A percentile compares a stretch with the other conserved stretches of the same genome.
Evolutionary conservation across 495 filamentous ascomycete species (phyloP).

Genomic region (Neurospora intermedia): DNA sequence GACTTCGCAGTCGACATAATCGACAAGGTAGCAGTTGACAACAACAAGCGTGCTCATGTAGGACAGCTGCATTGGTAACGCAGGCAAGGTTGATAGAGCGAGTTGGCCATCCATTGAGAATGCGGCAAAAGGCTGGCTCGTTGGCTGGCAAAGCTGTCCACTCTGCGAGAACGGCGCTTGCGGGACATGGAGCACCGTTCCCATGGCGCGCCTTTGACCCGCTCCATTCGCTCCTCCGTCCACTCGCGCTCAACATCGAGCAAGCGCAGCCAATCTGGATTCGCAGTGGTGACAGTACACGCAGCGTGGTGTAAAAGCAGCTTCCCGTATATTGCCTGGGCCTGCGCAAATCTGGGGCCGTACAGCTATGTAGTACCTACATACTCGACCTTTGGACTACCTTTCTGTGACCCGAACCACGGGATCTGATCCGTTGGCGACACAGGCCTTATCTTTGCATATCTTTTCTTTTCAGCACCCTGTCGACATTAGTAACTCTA

Average conservation of each 20-base stretch:
- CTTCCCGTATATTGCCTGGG: neutral
- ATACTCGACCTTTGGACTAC: neutral
- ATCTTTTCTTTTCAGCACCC: neutral
- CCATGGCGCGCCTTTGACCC: neutral
- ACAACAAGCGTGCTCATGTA: neutral
- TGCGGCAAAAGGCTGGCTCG: neutral
- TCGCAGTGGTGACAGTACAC: neutral
- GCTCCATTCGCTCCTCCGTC: neutral
- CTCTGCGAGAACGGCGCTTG: neutral
- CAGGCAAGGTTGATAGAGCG: neutral
- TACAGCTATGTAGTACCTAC: too few species aligned
- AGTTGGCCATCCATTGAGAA: neutral
- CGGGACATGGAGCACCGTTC: neutral
- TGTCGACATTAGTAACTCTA: neutral
- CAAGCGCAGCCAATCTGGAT: neutral
- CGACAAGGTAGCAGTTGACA: neutral
- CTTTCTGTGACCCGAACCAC: neutral
- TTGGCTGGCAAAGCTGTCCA: neutral
- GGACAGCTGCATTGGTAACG: neutral
- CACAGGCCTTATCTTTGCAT: neutral
- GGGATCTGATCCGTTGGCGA: neutral
- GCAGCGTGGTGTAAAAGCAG: neutral
- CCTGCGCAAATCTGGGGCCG: neutral
- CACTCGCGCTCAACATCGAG: neutral
- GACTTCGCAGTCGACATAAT: neutral